phyloP scores from a whole-genome alignment of 768 basidiomycete genomes.

The Tulasnella sp. region DNA sequence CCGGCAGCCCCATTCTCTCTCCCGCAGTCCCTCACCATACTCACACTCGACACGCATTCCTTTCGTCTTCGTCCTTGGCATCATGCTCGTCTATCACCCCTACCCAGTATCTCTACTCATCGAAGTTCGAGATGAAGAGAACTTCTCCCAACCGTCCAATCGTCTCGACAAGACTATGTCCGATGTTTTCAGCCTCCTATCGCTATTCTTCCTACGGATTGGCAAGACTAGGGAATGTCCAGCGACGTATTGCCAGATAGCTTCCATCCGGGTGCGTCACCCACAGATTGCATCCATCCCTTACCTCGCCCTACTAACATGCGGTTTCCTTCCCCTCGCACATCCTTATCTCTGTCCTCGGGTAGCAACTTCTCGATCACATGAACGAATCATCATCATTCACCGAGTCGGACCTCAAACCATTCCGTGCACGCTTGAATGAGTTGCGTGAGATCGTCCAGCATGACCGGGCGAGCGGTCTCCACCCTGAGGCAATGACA shows the following conservation, averaged over 20 bases:
- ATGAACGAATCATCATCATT: slow-evolving; percentile 96
- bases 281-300: background rate
- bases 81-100: slow-evolving; percentile 24
- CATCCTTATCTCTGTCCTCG: background rate
- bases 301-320: background rate
- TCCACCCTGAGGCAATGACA: slow-evolving; percentile 81
- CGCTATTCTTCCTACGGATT: slow-evolving; percentile 96
- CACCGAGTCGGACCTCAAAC: slow-evolving; percentile 83
- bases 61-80: slow-evolving; percentile 5
- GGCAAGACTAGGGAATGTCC: slow-evolving; percentile 93
- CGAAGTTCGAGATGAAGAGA: slow-evolving; percentile 76
- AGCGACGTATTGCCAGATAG: slow-evolving; percentile 92
- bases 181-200: slow-evolving; percentile 92
- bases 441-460: slow-evolving; percentile 85
- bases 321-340: background rate
- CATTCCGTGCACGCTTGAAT: slow-evolving; percentile 76
- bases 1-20: slow-evolving; percentile 21
- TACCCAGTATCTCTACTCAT: slow-evolving; percentile 80
- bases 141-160: slow-evolving; percentile 63
- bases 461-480: slow-evolving; percentile 72
- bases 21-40: background rate
- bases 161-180: slow-evolving; percentile 91
- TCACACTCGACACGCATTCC: slow-evolving; percentile 18
- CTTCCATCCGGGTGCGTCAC: slow-evolving; percentile 85
- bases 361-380: slow-evolving; percentile 87